A percentile compares a stretch with the other conserved stretches of the same genome.
Evolutionary conservation across 768 basidiomycete genomes (phyloP).

Genomic region (Clathrus columnatus): DNA sequence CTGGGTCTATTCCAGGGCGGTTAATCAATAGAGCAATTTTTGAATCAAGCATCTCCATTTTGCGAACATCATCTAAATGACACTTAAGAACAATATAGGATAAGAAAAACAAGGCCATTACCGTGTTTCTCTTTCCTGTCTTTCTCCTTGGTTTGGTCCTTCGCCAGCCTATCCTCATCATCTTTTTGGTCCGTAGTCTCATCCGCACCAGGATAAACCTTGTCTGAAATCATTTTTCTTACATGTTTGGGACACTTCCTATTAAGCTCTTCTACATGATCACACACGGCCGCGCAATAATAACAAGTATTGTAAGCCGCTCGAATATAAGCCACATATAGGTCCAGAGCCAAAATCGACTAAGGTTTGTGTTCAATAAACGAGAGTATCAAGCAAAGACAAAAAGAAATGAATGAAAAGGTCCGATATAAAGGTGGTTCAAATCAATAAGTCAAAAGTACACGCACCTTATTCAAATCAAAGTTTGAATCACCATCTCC

Average conservation of each 20-base stretch:
- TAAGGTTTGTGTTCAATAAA: constrained; percentile 22
- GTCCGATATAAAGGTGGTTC: too few species aligned
- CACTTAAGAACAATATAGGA: neutral
- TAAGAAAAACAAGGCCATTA: neutral
- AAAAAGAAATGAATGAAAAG: too few species aligned
- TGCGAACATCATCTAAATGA: constrained; percentile 62
- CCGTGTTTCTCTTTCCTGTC: constrained; percentile 27
- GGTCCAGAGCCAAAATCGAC: constrained; percentile 78
- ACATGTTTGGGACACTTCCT: constrained; percentile 91
- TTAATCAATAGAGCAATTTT: constrained; percentile 79
- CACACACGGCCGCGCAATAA: constrained; percentile 89
- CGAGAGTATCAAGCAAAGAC: constrained; percentile 14
- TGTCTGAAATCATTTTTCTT: constrained; percentile 63
- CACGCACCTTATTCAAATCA: constrained; percentile 61
- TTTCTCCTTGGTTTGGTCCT: constrained; percentile 27
- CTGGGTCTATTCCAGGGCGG: constrained; percentile 71
- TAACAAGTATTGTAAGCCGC: constrained; percentile 92
- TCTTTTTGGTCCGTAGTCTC: constrained; percentile 41
- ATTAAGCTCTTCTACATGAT: constrained; percentile 92
- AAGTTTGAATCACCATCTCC: constrained; percentile 48
- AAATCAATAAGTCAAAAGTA: constrained; percentile 9
- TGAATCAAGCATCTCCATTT: constrained; percentile 82
- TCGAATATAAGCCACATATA: constrained; percentile 90
- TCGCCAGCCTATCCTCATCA: constrained; percentile 17
- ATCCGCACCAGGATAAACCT: constrained; percentile 34